Evolutionary conservation across 1,139 yeast genomes (phyloP), one percentile per base, ranked within the genome.

Genomic region (Pneumocystis oryctolagi): DNA sequence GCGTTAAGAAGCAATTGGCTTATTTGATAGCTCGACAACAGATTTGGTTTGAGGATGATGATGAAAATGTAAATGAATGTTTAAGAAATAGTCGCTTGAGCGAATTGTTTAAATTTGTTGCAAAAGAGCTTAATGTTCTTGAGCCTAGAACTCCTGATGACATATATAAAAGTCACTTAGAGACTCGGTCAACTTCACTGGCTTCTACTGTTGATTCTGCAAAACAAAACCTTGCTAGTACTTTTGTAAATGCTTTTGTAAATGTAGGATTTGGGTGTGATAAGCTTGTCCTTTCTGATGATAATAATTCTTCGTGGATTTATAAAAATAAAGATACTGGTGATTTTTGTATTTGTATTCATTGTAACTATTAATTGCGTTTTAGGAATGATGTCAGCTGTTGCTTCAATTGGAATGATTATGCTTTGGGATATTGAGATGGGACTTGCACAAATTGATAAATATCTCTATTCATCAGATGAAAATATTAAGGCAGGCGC

Each of bases 121-220:
- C 84, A 32, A 86, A 87, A 71, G 98, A 92, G 74, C 82, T 92
- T 72, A 92, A 92, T 72, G 78, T 92, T 70, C 78, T 87, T 69
- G 92, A 87, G 63, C 95, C 97, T 63, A 88, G 88, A 74, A 87
- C 87, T 20, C 98, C 98, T 12, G 97, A 90, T 75, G 98, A 94
- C 75, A 82, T 92, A 66, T 90, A 89, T 76, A 90, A 90, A 74
- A 84, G 90, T 39, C 96, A 92, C 73, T 79, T 90, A 70, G 97
- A 90, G 71, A 82, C 80, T 67, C 39, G 62, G 32, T 79, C 80
- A 65, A 83, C 85, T 8, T 79, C 85, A 40, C 79, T 83, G 39
- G 81, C 86, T 2, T 75, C 77, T 1, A 81, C 86, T n/a, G 78
- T 89, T 68, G 97, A 89, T 74, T 87, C 96, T 58, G 96, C 97